These are phyloP conservation scores for Lepidopterella palustris DNA, from an alignment of 495 filamentous ascomycete genomes.

Conservation along the genomic window DNA sequence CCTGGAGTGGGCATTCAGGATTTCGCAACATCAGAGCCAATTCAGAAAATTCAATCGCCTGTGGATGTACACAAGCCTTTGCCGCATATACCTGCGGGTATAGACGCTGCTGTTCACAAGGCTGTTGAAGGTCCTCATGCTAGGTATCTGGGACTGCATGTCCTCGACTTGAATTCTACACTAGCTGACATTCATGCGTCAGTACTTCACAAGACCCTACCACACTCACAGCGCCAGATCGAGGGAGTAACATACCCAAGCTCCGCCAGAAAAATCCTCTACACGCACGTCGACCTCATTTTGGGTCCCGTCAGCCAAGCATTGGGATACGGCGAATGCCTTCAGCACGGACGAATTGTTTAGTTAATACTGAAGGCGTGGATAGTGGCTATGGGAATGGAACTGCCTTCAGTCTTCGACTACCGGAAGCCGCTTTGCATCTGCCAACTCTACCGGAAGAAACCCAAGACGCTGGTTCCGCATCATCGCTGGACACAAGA, in stretches of 20 bases:
- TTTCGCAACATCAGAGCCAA: constrained; percentile 5
- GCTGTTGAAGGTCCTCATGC: not conserved
- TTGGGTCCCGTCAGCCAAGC: constrained; percentile 16
- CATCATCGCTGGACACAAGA: no score
- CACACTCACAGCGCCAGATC: constrained; percentile 1
- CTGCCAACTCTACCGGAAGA: no score
- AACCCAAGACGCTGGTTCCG: not conserved
- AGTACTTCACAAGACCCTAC: constrained; percentile 5
- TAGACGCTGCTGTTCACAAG: not conserved
- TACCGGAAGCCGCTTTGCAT: no score
- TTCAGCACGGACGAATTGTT: constrained; percentile 7
- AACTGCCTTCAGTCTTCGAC: no score
- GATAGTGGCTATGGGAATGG: no score
- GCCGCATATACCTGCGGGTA: constrained; percentile 18
- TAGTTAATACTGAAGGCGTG: not conserved
- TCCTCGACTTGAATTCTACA: no score
- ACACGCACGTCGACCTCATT: constrained; percentile 1
- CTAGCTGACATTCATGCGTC: not conserved
- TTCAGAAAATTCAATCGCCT: not conserved
- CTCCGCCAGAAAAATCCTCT: not conserved
- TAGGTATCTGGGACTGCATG: no score
- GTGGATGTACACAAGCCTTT: constrained; percentile 15
- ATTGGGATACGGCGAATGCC: constrained; percentile 22
- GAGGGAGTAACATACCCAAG: constrained; percentile 1
- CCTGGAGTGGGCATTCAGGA: constrained; percentile 16